These are phyloP conservation scores for Wallacemonas sp. DNA, from an alignment of 208 protist genomes.

Conservation along the genomic window DNA sequence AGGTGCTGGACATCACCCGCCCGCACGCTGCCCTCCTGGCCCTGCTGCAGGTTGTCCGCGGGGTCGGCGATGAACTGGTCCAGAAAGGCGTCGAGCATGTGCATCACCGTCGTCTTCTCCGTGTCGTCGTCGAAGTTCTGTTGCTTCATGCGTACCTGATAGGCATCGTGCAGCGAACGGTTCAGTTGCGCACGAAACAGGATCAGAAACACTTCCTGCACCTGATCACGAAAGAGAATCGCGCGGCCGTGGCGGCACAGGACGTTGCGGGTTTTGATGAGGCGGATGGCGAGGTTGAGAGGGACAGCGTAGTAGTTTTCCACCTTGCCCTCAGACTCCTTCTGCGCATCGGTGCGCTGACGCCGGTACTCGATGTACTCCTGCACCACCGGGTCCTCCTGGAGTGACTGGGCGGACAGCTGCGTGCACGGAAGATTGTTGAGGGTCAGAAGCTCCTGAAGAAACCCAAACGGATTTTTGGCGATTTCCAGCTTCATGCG, in stretches of 20 bases:
- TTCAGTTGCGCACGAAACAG: conserved; percentile 69
- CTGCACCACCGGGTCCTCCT: conserved; percentile 37
- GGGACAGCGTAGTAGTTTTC: conserved; percentile 83
- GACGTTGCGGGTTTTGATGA: conserved; percentile 70
- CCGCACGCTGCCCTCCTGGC: conserved; percentile 47
- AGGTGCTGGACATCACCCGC: conserved; percentile 77
- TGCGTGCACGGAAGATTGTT: conserved; percentile 74
- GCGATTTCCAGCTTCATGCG: conserved; percentile 68
- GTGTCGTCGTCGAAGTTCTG: conserved; percentile 56
- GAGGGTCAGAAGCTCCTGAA: conserved; percentile 67
- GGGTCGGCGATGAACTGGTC: conserved; percentile 81
- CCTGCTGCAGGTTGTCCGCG: conserved; percentile 53
- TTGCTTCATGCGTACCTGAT: conserved; percentile 63
- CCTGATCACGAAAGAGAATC: conserved; percentile 80
- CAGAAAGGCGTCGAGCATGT: conserved; percentile 86
- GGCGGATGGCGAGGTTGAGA: conserved; percentile 70
- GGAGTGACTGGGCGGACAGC: conserved; percentile 50
- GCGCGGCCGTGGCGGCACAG: conserved; percentile 67
- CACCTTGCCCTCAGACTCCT: conserved; percentile 34
- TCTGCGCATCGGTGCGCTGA: conserved; percentile 22
- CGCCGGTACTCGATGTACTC: conserved; percentile 71
- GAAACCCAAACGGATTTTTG: conserved; percentile 63
- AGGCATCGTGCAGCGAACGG: conserved; percentile 77
- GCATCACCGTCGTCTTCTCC: conserved; percentile 65
- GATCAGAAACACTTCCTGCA: conserved; percentile 84